Base-by-base conservation (phyloP, 345 rosid species). In the Raphanus sativus region DNA sequence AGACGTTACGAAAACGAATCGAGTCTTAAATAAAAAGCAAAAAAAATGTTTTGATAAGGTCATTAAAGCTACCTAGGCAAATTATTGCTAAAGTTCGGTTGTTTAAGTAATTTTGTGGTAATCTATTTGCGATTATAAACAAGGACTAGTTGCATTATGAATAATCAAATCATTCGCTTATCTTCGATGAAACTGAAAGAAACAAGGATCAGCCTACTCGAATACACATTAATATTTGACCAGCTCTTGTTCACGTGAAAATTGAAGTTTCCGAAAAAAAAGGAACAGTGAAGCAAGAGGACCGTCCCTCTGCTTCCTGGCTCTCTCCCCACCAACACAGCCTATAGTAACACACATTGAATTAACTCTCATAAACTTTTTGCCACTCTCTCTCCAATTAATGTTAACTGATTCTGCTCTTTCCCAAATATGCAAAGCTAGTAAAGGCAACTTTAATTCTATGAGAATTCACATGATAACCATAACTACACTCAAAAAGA, bases 201-300 rank as follows among this genome's bases (percentile, higher is more conserved):
- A 30, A 42, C 8, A 62, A 21, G 25, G 54, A 48, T 24, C 25
- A 8, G 63, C 62, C 1, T 16, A 48, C n/a, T 61, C 50, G 33
- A 42, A 16, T 33, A 1, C 32, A 69, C 71, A 77, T 77, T 42
- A 42, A 65, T 15, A 63, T 17, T 63, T 4, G 62, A 71, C 11
- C 3, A 76, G 4, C 76, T 65, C 62, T 58, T 32, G 24, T 34
- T 78, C 77, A 78, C 74, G 81, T 61, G 81, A 78, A 77, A 73
- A 61, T 28, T 34, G 58, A 32, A 62, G 6, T 61, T 65, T 72
- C 77, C 73, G 8, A 70, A 63, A 55, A 64, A 52, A 2, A 65
- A 65, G 61, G 50, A 56, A 77, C 60, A 77, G 30, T 12, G 7
- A 17, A 75, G 45, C 50, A 34, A 74, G 64, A 59, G 15, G 30